These are phyloP conservation scores for Arachis monticola DNA, from an alignment of 331 rosid genomes.

Conservation along the genomic window DNA sequence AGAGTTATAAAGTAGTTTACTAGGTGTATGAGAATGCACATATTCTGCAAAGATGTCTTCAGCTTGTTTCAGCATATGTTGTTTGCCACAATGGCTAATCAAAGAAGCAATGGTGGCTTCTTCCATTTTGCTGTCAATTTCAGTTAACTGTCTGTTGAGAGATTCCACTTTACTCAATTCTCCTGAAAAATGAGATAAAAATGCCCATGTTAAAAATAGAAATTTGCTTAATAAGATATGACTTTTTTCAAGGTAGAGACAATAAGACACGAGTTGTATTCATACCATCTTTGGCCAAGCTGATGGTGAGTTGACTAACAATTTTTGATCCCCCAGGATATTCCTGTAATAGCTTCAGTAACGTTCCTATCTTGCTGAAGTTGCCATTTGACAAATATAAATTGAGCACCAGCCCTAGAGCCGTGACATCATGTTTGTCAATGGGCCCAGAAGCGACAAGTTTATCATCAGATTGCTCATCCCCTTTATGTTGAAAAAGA, in stretches of 20 bases:
- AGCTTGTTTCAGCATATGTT: conserved; percentile 67
- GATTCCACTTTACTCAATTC: conserved; percentile 75
- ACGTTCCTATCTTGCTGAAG: conserved; percentile 45
- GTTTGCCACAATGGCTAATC: conserved; percentile 72
- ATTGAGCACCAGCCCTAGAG: conserved; percentile 71
- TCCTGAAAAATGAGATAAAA: conserved; percentile 56
- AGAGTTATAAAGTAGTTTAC: conserved; percentile 56
- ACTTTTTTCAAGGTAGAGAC: conserved; percentile 18
- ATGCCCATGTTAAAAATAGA: conserved; percentile 5
- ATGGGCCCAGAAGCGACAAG: conserved; percentile 44
- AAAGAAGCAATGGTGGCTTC: conserved; percentile 64
- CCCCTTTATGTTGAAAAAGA: conserved; percentile 48
- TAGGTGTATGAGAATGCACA: conserved; percentile 50
- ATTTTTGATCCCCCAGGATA: conserved; percentile 55
- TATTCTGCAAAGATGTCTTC: conserved; percentile 66
- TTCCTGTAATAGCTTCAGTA: conserved; percentile 57
- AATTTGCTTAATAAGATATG: conserved; percentile 9
- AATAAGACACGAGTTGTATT: not conserved
- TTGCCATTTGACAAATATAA: conserved; percentile 61
- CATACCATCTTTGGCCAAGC: conserved; percentile 74
- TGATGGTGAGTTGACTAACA: conserved; percentile 53
- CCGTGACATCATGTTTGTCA: conserved; percentile 60
- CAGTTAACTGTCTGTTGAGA: conserved; percentile 51
- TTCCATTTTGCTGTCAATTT: conserved; percentile 59
- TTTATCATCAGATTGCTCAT: conserved; percentile 49